Evolutionary conservation across 768 basidiomycete genomes (phyloP).

Genomic region (Lactifluus hygrophoroides): DNA sequence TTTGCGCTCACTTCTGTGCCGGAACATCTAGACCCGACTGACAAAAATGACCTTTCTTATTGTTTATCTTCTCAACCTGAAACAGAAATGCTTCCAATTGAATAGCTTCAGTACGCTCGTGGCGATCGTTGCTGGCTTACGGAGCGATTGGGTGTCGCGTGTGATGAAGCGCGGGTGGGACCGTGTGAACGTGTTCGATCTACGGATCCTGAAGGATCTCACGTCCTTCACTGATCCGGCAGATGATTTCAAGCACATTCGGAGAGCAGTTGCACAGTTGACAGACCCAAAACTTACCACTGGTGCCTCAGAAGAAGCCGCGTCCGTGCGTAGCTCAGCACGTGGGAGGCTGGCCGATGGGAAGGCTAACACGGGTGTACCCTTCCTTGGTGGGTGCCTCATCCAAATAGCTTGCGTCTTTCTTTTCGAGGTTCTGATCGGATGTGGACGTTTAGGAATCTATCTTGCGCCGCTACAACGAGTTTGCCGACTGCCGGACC

Average conservation of each 20-base stretch:
- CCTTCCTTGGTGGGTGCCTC: constrained; percentile 60
- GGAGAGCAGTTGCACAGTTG: constrained; percentile 53
- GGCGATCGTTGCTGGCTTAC: constrained; percentile 71
- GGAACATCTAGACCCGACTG: neutral
- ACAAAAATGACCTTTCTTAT: neutral
- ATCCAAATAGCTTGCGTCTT: neutral
- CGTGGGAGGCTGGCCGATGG: constrained; percentile 33
- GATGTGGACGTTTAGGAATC: constrained; percentile 40
- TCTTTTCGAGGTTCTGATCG: neutral
- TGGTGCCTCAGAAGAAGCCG: constrained; percentile 42
- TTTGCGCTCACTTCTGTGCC: neutral
- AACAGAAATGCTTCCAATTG: constrained; percentile 69
- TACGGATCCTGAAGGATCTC: constrained; percentile 64
- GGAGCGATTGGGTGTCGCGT: constrained; percentile 55
- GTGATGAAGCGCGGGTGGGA: constrained; percentile 60
- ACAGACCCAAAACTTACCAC: constrained; percentile 58
- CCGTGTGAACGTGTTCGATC: constrained; percentile 61
- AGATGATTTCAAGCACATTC: constrained; percentile 70
- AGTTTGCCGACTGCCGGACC: constrained; percentile 60
- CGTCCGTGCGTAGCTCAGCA: constrained; percentile 29
- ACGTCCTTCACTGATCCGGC: constrained; percentile 52
- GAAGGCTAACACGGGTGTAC: constrained; percentile 58
- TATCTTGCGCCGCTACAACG: constrained; percentile 67
- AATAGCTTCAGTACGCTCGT: constrained; percentile 74
- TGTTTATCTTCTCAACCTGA: neutral